Percentiles rank a stretch among this genome's conserved stretches.
phyloP scores from a whole-genome alignment of 129 eudicot species.

The Mikania micrantha region DNA sequence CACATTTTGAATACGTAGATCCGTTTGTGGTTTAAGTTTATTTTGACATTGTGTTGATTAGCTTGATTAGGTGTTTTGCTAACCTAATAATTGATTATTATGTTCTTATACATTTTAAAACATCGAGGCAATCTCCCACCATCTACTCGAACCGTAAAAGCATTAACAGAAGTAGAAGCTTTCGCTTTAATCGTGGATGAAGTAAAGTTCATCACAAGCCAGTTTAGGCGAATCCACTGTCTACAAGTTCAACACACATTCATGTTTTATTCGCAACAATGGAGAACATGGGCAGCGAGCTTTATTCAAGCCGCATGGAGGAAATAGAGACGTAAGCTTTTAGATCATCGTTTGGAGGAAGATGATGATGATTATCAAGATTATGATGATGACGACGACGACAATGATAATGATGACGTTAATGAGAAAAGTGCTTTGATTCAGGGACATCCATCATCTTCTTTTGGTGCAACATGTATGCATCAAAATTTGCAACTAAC shows the following conservation, averaged over 20 bases:
- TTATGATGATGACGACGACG: conserved; percentile 11
- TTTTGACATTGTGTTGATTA: too few species aligned
- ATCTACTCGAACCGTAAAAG: conserved; percentile 77
- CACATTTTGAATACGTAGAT: too few species aligned
- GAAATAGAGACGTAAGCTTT: conserved; percentile 48
- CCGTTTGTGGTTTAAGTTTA: too few species aligned
- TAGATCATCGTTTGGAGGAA: conserved; percentile 47
- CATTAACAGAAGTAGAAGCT: conserved; percentile 87
- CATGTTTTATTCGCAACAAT: conserved; percentile 79
- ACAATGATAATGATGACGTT: conserved; percentile 3
- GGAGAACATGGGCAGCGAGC: conserved; percentile 97
- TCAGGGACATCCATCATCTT: conserved; percentile 30
- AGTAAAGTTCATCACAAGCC: conserved; percentile 64
- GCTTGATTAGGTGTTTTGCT: too few species aligned
- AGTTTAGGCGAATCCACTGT: conserved; percentile 78
- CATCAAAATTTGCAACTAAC: conserved; percentile 66
- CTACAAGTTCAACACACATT: conserved; percentile 88
- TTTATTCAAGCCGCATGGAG: conserved; percentile 96
- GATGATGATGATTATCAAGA: conserved; percentile 23
- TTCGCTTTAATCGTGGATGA: conserved; percentile 80
- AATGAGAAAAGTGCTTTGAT: conserved; percentile 36
- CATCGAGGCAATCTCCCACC: conserved; percentile 64
- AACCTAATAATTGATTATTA: not conserved
- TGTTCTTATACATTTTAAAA: conserved; percentile 9
- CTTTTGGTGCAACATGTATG: conserved; percentile 59